A percentile compares a stretch with the other conserved stretches of the same genome.
Evolutionary conservation across 495 filamentous ascomycete species (phyloP).

Genomic region (Halenospora varia): DNA sequence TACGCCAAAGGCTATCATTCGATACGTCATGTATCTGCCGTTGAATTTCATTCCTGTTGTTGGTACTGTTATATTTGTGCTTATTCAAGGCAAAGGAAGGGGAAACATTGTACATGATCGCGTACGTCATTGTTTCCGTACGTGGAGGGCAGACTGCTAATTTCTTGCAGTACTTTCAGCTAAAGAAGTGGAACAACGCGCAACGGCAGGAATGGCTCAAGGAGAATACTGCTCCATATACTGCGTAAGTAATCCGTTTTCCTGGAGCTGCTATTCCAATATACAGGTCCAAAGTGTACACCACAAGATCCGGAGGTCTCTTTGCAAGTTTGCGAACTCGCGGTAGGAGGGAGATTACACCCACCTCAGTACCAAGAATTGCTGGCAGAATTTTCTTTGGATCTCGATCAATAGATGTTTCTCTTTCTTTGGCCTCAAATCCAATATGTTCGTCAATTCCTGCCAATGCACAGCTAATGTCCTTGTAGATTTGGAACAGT

Average conservation of each 20-base stretch:
- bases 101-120: conserved; percentile 33
- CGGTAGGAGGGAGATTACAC: no score
- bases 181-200: conserved; percentile 70
- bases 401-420: no score
- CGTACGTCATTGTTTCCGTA: conserved; percentile 4
- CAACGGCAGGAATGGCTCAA: conserved; percentile 62
- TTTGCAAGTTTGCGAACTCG: neutral
- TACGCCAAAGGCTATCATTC: conserved; percentile 58
- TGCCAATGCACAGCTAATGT: conserved; percentile 11
- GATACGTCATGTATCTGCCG: conserved; percentile 74
- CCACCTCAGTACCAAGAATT: no score
- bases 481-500: conserved; percentile 69
- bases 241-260: conserved; percentile 54
- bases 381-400: no score
- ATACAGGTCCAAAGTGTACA: neutral
- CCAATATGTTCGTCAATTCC: neutral
- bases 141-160: neutral
- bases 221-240: conserved; percentile 62
- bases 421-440: no score
- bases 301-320: neutral
- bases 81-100: conserved; percentile 59
- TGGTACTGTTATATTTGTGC: conserved; percentile 74
- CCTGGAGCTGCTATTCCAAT: neutral
- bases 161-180: conserved; percentile 67
- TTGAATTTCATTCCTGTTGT: conserved; percentile 88